Evolutionary conservation across 2,329 filamentous ascomycete species (phyloP).

Genomic region (Stagonosporopsis tanaceti): DNA sequence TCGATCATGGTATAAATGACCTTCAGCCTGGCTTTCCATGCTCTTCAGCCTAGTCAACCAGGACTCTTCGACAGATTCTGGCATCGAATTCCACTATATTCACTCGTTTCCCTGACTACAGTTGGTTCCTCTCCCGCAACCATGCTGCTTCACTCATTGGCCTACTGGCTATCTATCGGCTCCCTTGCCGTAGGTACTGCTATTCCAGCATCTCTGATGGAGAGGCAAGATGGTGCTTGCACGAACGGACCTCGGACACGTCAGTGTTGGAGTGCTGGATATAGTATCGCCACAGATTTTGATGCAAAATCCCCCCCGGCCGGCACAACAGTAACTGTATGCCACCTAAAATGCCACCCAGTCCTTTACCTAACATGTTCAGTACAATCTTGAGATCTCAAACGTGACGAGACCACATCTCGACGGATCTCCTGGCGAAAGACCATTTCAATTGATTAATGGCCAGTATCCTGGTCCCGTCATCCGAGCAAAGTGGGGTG

Average conservation of each 20-base stretch:
- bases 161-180: constrained; percentile 36
- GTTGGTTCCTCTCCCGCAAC: constrained; percentile 1
- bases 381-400: constrained; percentile 53
- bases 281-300: constrained; percentile 56
- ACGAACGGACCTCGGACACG: constrained; percentile 52
- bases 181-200: constrained; percentile 36
- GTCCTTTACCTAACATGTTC: constrained; percentile 2
- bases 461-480: constrained; percentile 70
- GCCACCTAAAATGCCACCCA: not conserved
- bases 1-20: constrained; percentile 14
- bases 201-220: constrained; percentile 35
- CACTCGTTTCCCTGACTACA: constrained; percentile 7
- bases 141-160: constrained; percentile 39
- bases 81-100: not conserved
- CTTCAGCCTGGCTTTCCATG: constrained; percentile 18
- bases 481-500: constrained; percentile 48
- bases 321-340: constrained; percentile 46
- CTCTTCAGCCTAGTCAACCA: constrained; percentile 18
- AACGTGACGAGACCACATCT: constrained; percentile 51
- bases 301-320: constrained; percentile 54
- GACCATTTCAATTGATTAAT: constrained; percentile 54
- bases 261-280: constrained; percentile 54
- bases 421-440: constrained; percentile 48
- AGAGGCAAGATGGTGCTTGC: constrained; percentile 49
- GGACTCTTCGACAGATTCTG: not conserved